These are phyloP conservation scores for Lipomyces yamanashiensis DNA, from an alignment of 805 yeast species.

Conservation along the genomic window DNA sequence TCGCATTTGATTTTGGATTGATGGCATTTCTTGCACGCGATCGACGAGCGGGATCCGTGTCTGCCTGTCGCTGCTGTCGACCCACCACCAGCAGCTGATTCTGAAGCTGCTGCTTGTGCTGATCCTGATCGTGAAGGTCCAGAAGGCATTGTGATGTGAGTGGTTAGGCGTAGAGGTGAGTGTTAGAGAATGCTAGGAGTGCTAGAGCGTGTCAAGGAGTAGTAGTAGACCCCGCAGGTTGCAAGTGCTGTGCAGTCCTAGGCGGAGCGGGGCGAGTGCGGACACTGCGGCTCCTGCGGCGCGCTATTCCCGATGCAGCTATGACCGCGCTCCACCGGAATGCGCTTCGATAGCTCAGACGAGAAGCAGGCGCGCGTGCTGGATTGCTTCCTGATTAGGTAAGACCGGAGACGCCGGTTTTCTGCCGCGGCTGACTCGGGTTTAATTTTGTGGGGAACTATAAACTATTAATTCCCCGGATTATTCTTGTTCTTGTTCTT, in stretches of 20 bases:
- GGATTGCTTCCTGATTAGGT: background rate
- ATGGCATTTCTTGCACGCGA: conserved; percentile 29
- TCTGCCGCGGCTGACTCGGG: background rate
- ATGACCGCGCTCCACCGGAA: background rate
- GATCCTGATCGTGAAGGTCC: background rate
- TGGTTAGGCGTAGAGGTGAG: too few species aligned
- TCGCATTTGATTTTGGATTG: conserved; percentile 24
- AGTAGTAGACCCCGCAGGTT: background rate
- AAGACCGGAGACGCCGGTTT: background rate
- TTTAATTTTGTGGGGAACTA: too few species aligned
- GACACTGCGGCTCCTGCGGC: too few species aligned
- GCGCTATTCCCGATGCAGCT: background rate
- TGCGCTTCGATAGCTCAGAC: background rate
- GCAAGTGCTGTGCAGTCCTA: background rate
- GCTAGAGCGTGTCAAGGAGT: background rate
- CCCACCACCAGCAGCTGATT: background rate
- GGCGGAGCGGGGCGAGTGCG: too few species aligned
- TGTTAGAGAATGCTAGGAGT: background rate
- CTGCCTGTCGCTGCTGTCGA: background rate
- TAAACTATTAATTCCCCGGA: background rate
- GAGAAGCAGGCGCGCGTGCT: background rate
- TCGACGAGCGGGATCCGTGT: conserved; percentile 21
- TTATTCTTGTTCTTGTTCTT: background rate
- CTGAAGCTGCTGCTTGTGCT: background rate
- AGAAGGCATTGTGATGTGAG: too few species aligned